Base-by-base conservation (phyloP, 352 stramenopile species). In the Globisporangium sylvaticum region DNA sequence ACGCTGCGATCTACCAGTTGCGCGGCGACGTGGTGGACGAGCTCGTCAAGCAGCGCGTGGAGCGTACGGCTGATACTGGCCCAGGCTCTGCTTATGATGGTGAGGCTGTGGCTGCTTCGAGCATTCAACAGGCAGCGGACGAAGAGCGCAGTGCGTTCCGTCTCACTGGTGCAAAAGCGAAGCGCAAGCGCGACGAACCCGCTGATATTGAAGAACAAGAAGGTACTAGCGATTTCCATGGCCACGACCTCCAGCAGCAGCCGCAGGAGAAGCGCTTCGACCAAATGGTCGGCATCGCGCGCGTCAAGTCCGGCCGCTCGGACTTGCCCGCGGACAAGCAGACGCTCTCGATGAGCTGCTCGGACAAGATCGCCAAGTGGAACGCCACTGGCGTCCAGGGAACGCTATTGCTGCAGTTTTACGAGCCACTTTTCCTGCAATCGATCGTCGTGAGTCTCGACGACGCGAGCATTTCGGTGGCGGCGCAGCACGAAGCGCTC, bases 281-380 rank as follows among this genome's bases (percentile, higher is more conserved):
- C 14, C 91, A 98, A 77, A 22, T 71, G 3, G 64, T 95, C 12
- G 89, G 91, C 39, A 74, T 89, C 62, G 75, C 95, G 9, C 88
- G 94, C 22, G 80, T 92, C 50, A 98, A 98, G 66, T 96, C 93
- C 6, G 94, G 93, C 55, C 82, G 94, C 37, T 98, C 94, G 0
- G 96, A 98, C 73, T 74, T 98, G 22, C 84, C 90, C 10, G 31
- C 64, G 22, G 78, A 92, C 61, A 90, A 96, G 56, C 88, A 94
- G 74, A 96, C 90, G 58, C 73, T 89, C 44, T 97, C 87, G 3
- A 97, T 98, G 90, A 98, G 92, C 50, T 98, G 94, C 73, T 96
- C 87, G 10, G 92, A 98, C 71, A 98, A 98, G 78, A 53, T 98
- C 56, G 82, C 90, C 39, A 84, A 86, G 72, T 98, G 94, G 94